Base-by-base conservation (phyloP, 345 rosid species). In the Euphorbia lathyris region DNA sequence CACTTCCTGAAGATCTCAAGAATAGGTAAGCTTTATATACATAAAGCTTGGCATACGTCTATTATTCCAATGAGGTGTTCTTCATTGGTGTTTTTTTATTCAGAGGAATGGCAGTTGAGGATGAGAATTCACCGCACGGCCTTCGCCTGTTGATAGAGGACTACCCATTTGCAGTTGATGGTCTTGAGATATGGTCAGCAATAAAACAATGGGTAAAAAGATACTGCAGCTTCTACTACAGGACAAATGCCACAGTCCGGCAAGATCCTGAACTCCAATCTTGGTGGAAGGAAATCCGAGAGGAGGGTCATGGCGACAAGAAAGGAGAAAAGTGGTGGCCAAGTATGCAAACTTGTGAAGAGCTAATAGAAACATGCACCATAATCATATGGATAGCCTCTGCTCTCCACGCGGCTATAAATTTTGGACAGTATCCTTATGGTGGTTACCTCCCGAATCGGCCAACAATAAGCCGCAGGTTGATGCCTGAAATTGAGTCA, bases 111-210 rank as follows among this genome's bases (percentile, higher is more conserved):
- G 83, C 86, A 1, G 78, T 72, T 8, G 61, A 68, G 56, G 83
- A 79, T 63, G n/a, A 55, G 1, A 69, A 51, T 29, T 69, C 77
- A 22, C 75, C 57, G 0, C 70, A 72, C 45, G 85, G 85, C 20
- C 61, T 82, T 62, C 76, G 70, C 42, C 58, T 77, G 7, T 3
- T 74, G 60, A 80, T 77, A 7, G 70, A 77, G n/a, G 86, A 75
- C 69, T 82, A 75, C 67, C 83, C 83, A 0, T 82, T 48, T 17
- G 83, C 86, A 8, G 86, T 79, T 20, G 86, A 82, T 47, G 86
- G 86, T 36, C 79, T 82, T 12, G 77, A 82, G 59, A 77, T 82
- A 45, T 82, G 86, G 83, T 74, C 72, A 2, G 83, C 81, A 23
- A 82, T 82, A 68, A 66, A 72, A 67, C 67, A 58, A 17, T 79